Evolutionary conservation across 2,329 filamentous ascomycete species (phyloP), one percentile per base, ranked within the genome.

Genomic region (Neonectria neomacrospora): DNA sequence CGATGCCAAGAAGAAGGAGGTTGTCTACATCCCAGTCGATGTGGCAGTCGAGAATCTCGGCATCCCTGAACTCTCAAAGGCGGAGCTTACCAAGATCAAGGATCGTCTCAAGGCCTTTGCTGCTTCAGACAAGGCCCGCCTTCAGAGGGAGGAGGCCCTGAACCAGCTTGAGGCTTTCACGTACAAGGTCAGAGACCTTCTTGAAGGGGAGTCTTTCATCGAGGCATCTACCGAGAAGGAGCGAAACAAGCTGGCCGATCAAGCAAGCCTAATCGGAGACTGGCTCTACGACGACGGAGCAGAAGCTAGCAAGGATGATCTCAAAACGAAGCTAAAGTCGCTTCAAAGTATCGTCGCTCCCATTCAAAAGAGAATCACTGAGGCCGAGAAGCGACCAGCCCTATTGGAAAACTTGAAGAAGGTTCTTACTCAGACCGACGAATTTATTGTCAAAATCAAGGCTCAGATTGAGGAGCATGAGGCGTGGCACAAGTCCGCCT

Each of bases 161-260:
- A 99, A 98, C 80, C 91, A 92, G 68, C 88, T 99, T n/a, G 96
- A 99, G 79, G 90, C 87, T 12, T 98, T 91, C 78, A 97, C 95
- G 14, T 99, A 99, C 83, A 91, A 89, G 73, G 87, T 92, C 28
- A 90, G 94, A 26, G 94, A 97, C 77, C 85, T 97, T 47, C 83
- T 97, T 2, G 90, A 93, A 44, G 90, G 91, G 64, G 89, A 92
- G 51, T 83, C 85, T 1, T 98, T 97, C 76, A 82, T 91, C 55
- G 84, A 85, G 12, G 88, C 86, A 3, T 91, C 94, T 32, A 95
- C 91, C 10, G 81, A 88, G 3, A 84, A 86, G 20, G 87, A 94
- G 74, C 87, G 93, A 50, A 77, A 84, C 7, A 79, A 81, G n/a
- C 84, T 98, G 12, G 86, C 91, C 71, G 82, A 88, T 64, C 89